phyloP scores from a whole-genome alignment of 2,329 filamentous ascomycete genomes.

The Tothia fuscella region DNA sequence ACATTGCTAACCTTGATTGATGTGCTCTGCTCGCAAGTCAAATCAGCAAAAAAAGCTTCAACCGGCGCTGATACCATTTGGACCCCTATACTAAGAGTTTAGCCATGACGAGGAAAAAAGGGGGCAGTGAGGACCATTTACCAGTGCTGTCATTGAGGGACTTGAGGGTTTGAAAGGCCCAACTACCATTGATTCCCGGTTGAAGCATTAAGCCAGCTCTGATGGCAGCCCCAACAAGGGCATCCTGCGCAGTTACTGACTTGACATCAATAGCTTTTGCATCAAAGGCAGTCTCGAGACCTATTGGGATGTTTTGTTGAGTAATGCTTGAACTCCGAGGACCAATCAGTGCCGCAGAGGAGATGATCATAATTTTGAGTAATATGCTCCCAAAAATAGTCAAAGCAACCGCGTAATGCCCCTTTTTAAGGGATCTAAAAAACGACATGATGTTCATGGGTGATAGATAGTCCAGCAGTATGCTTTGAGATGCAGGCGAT shows the following conservation, averaged over 20 bases:
- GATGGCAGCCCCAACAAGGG: no score
- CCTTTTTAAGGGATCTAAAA: neutral
- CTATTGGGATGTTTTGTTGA: neutral
- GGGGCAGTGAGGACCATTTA: no score
- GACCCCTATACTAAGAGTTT: no score
- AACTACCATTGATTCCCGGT: no score
- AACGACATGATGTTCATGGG: constrained; percentile 5
- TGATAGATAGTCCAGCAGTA: constrained; percentile 10
- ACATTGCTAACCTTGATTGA: neutral
- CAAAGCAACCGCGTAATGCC: neutral
- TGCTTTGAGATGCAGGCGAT: constrained; percentile 1
- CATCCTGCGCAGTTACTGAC: no score
- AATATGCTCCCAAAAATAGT: constrained; percentile 2
- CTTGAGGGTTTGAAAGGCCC: no score
- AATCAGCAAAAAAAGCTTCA: neutral
- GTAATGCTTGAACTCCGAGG: neutral
- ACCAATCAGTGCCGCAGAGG: constrained; percentile 8
- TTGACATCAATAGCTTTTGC: no score
- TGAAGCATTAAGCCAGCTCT: no score
- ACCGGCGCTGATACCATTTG: no score
- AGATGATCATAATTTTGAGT: constrained; percentile 6
- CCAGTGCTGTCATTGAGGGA: no score
- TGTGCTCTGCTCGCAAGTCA: neutral
- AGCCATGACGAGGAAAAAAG: no score
- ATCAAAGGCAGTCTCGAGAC: no score